phyloP scores from a whole-genome alignment of 768 basidiomycete species.

The Trametes meyenii region DNA sequence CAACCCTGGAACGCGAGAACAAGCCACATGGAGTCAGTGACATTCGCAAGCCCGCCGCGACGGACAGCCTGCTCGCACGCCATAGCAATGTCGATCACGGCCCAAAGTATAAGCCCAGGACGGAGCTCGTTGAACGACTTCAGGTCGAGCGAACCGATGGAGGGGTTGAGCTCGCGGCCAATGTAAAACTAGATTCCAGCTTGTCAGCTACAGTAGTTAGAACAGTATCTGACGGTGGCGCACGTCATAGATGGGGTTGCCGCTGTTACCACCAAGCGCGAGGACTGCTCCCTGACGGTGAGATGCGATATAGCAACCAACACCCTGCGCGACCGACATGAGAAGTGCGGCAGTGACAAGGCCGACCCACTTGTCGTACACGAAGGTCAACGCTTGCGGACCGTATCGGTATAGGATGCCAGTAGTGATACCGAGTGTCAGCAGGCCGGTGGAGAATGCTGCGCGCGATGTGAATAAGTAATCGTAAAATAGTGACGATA shows the following conservation, averaged over 20 bases:
- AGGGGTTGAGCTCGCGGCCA: slow-evolving; percentile 93
- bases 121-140: slow-evolving; percentile 82
- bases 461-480: no score
- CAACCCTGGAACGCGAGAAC: slow-evolving; percentile 82
- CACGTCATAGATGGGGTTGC: slow-evolving; percentile 89
- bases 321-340: slow-evolving; percentile 77
- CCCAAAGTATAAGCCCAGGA: slow-evolving; percentile 91
- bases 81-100: slow-evolving; percentile 87
- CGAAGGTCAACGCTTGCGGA: slow-evolving; percentile 78
- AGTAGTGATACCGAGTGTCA: slow-evolving; percentile 71
- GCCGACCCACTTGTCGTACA: slow-evolving; percentile 92
- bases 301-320: slow-evolving; percentile 69
- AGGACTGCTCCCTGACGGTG: slow-evolving; percentile 73
- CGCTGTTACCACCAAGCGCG: slow-evolving; percentile 91
- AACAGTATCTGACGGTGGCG: slow-evolving; percentile 31
- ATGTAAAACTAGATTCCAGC: slow-evolving; percentile 74
- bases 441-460: slow-evolving; percentile 89
- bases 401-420: slow-evolving; percentile 78
- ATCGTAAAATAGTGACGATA: not conserved
- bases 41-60: slow-evolving; percentile 53
- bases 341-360: slow-evolving; percentile 80
- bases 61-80: slow-evolving; percentile 88
- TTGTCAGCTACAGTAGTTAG: not conserved
- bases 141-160: slow-evolving; percentile 74
- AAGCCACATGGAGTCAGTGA: slow-evolving; percentile 92